A percentile compares a stretch with the other conserved stretches of the same genome.
Evolutionary conservation across 2,329 filamentous ascomycete species (phyloP).

Genomic region (Fonsecaea pedrosoi): DNA sequence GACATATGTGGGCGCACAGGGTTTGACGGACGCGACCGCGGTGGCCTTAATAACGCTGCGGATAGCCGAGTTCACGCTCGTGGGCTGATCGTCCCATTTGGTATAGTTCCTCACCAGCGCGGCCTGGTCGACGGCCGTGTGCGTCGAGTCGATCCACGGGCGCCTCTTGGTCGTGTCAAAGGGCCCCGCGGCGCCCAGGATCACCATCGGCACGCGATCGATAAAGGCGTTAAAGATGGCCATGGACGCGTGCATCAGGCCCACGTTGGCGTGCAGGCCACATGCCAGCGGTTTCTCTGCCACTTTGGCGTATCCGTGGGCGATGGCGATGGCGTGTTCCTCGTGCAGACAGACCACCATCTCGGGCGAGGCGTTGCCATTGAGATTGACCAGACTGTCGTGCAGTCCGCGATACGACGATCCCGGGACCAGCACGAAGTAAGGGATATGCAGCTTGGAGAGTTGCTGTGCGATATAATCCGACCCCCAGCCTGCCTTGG

Average conservation of each 20-base stretch:
- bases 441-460: constrained; percentile 11
- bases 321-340: constrained; percentile 15
- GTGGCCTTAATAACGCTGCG: constrained; percentile 19
- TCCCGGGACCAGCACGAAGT: constrained; percentile 15
- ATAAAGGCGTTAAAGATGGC: constrained; percentile 17
- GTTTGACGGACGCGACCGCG: constrained; percentile 13
- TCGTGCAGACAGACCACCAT: constrained; percentile 18
- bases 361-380: constrained; percentile 14
- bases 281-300: constrained; percentile 12
- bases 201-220: constrained; percentile 17
- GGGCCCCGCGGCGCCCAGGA: constrained; percentile 4
- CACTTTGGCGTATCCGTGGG: constrained; percentile 16
- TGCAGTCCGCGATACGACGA: constrained; percentile 14
- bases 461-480: constrained; percentile 14
- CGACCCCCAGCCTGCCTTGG: constrained; percentile 15
- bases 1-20: constrained; percentile 12
- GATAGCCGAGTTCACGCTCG: constrained; percentile 15
- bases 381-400: constrained; percentile 18
- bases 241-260: constrained; percentile 17
- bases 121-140: constrained; percentile 14
- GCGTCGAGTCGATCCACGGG: constrained; percentile 17
- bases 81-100: constrained; percentile 17
- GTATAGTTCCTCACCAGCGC: constrained; percentile 19
- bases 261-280: constrained; percentile 18
- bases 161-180: constrained; percentile 16